A percentile compares a stretch with the other conserved stretches of the same genome.
phyloP scores from a whole-genome alignment of 75 land plant species.

The Adiantum capillusveneris region DNA sequence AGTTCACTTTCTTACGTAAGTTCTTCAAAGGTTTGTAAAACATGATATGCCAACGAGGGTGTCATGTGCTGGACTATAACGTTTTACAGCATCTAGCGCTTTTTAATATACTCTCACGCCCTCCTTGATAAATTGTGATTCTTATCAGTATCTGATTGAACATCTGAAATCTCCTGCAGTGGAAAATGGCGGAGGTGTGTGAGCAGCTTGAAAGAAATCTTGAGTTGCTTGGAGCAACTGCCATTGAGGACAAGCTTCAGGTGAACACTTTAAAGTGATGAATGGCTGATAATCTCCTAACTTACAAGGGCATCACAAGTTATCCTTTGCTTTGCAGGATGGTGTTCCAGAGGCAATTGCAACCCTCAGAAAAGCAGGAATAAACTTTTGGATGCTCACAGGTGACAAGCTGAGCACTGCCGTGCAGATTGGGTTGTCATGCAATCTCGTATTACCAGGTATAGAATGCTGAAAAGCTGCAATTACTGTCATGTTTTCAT shows the following conservation, averaged over 20 bases:
- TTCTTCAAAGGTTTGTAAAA: too few relatives aligned
- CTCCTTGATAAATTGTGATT: too few relatives aligned
- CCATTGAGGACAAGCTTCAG: constrained; percentile 97
- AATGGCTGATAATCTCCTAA: not conserved
- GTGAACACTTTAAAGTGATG: constrained; percentile 19
- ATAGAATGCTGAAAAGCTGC: too few relatives aligned
- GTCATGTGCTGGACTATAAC: too few relatives aligned
- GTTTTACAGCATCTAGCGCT: too few relatives aligned
- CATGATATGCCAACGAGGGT: too few relatives aligned
- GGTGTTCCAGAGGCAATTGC: constrained; percentile 97
- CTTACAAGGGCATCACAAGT: not conserved
- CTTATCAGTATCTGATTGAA: too few relatives aligned
- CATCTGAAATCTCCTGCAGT: constrained; percentile 31
- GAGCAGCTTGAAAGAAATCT: constrained; percentile 71
- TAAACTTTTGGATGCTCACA: constrained; percentile 98
- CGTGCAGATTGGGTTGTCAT: constrained; percentile 90
- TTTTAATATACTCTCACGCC: too few relatives aligned
- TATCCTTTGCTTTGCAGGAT: constrained; percentile 43
- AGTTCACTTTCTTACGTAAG: too few relatives aligned
- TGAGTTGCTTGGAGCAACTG: constrained; percentile 88
- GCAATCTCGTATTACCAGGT: constrained; percentile 96
- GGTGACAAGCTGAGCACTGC: constrained; percentile 97
- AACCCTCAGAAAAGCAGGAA: constrained; percentile 82
- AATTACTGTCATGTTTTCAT: too few relatives aligned
- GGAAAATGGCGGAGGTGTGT: constrained; percentile 95